Base-by-base conservation (phyloP, 2,329 filamentous ascomycete species). In the Thelonectria discophora region DNA sequence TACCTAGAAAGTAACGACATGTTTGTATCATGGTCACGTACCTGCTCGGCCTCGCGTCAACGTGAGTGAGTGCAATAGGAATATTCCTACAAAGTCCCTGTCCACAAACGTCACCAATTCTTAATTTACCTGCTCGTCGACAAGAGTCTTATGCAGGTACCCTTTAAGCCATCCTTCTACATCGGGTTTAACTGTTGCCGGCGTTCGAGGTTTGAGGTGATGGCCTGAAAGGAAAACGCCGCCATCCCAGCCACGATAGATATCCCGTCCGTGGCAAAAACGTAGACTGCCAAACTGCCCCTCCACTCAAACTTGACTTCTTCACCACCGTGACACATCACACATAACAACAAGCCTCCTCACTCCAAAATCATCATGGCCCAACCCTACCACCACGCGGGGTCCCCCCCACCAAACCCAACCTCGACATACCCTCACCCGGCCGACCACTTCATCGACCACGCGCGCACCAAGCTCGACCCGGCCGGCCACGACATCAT, bases 401-500 rank as follows among this genome's bases (percentile, higher is more conserved):
- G 24, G 20, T 58, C 52, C 10, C 42, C 11, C 15, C n/a, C 10
- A 1, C 13, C 43, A 30, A 32, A 10, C 2, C 11, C 27, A 21
- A 20, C 18, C 3, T 10, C 21, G 39, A 43, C 39, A 17, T 50
- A 24, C 24, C 54, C 59, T 15, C 59, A 48, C 13, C 18, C 21
- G 11, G 17, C 37, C 24, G 8, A 18, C 11, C 21, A 18, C 17
- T n/a, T n/a, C 39, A n/a, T 20, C 17, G 37, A 43, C 20, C 30
- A 46, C 37, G 55, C 60, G 13, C 24, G 51, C 24, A 42, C 60
- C 10, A 30, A 63, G 39, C 42, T 58, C 30, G 62, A 67, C 47
- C 64, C 58, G 13, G 57, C 61, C 3, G 67, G 63, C 5, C 27
- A 63, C 13, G 51, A 63, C 17, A 34, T 60, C 24, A 63, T 69